Evolutionary conservation across 176 grass and related monocot genomes (phyloP).

Genomic region (Neostapfia colusana): DNA sequence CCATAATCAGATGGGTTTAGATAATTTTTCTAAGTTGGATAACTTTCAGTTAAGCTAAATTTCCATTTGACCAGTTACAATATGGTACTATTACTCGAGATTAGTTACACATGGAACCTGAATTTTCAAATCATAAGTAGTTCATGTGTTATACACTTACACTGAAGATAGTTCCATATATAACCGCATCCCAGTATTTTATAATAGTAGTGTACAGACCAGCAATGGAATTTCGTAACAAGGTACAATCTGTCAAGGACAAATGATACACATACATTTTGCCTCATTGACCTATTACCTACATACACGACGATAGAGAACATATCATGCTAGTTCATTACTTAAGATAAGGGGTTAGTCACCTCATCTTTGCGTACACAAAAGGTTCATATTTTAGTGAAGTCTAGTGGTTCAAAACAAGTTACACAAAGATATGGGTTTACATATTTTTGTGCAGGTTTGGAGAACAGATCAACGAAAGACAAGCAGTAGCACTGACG

Average conservation of each 20-base stretch:
- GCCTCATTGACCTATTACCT: neutral
- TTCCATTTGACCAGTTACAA: neutral
- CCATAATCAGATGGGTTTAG: neutral
- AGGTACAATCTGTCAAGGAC: neutral
- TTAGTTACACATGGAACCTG: neutral
- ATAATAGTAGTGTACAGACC: neutral
- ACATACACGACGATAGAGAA: neutral
- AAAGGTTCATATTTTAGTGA: neutral
- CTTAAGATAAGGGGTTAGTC: neutral
- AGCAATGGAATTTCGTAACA: neutral
- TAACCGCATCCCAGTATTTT: conserved; percentile 2
- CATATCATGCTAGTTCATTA: neutral
- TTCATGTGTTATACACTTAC: conserved; percentile 8
- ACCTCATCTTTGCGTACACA: neutral
- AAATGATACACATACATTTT: neutral
- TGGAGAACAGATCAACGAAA: neutral
- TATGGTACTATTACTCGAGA: neutral
- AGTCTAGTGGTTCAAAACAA: neutral
- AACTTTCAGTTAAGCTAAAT: neutral
- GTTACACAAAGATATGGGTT: neutral
- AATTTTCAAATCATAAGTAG: neutral
- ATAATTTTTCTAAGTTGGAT: neutral
- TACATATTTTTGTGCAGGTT: neutral
- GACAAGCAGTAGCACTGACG: neutral
- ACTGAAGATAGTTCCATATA: neutral